Conservation (phyloP, 352 stramenopile species). For the Paralagenidium karlingii region DNA sequence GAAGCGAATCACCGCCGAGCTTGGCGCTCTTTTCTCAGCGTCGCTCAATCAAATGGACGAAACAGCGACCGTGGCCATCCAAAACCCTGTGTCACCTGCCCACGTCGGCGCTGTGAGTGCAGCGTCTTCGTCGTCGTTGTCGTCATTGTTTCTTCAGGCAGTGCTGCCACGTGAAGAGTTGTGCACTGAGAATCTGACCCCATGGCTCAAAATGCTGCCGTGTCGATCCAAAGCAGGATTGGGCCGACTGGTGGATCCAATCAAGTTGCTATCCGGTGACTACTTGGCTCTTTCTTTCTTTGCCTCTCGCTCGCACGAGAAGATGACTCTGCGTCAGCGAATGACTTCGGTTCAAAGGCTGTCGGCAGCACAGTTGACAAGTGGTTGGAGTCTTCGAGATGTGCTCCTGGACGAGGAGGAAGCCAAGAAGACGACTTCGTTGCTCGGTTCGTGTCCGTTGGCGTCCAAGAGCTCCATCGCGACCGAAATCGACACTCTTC, state of each 20-base stretch:
- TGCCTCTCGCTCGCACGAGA: conserved; percentile 8
- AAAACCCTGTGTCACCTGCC: conserved; percentile 1
- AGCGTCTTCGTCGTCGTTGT: conserved; percentile 1
- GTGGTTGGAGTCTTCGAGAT: conserved; percentile 30
- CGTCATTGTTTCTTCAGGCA: conserved; percentile 31
- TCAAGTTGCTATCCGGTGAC: conserved; percentile 54
- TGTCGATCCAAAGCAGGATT: conserved; percentile 52
- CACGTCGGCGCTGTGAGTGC: conserved; percentile 9
- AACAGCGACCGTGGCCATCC: conserved; percentile 5
- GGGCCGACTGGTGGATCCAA: conserved; percentile 56
- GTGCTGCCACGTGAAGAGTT: conserved; percentile 66
- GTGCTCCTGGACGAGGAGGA: conserved; percentile 22
- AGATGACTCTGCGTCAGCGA: conserved; percentile 31
- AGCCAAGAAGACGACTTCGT: neutral
- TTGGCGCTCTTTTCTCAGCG: conserved; percentile 71
- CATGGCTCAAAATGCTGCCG: conserved; percentile 82
- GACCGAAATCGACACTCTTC: conserved; percentile 19
- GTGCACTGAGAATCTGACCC: conserved; percentile 82
- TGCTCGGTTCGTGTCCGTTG: conserved; percentile 23
- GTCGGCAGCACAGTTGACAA: too few species aligned
- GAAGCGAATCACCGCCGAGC: conserved; percentile 52
- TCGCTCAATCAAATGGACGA: conserved; percentile 74
- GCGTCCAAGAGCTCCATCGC: conserved; percentile 20
- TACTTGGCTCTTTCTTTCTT: conserved; percentile 52
- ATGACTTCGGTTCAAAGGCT: conserved; percentile 37